phyloP scores from a whole-genome alignment of 306 rosid species.

The Vachellia pachyceras region DNA sequence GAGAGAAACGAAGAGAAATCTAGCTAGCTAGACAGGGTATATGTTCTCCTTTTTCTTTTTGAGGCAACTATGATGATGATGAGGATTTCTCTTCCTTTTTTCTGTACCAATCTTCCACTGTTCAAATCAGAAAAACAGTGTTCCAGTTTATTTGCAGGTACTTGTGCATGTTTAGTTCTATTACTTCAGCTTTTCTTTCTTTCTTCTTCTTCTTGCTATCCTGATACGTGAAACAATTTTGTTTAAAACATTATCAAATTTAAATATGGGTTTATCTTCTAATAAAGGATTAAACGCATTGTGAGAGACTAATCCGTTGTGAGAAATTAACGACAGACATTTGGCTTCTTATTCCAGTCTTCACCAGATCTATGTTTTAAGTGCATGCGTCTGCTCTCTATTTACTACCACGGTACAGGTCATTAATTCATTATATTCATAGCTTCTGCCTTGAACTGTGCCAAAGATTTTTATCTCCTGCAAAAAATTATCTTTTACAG shows the following conservation, averaged over 20 bases:
- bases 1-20: slow-evolving; percentile 43
- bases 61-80: not conserved
- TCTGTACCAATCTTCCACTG: slow-evolving; percentile 36
- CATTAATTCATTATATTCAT: too few species aligned
- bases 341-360: not conserved
- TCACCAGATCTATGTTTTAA: too few species aligned
- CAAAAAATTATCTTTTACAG: not conserved
- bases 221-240: too few species aligned
- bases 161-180: not conserved
- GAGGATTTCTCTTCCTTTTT: slow-evolving; percentile 46
- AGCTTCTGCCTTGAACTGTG: not conserved
- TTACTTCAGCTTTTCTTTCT: not conserved
- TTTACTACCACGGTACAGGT: not conserved
- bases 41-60: slow-evolving; percentile 42
- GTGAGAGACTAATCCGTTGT: too few species aligned
- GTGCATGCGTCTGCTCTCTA: too few species aligned
- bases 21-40: slow-evolving; percentile 51
- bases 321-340: too few species aligned
- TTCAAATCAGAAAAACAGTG: slow-evolving; percentile 36
- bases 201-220: not conserved
- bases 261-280: too few species aligned
- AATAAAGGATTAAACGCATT: too few species aligned
- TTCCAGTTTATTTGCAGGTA: slow-evolving; percentile 44
- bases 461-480: not conserved
- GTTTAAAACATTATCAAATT: too few species aligned